Base-by-base conservation (phyloP, 208 protist genomes). In the Trypanosoma conorhini region DNA sequence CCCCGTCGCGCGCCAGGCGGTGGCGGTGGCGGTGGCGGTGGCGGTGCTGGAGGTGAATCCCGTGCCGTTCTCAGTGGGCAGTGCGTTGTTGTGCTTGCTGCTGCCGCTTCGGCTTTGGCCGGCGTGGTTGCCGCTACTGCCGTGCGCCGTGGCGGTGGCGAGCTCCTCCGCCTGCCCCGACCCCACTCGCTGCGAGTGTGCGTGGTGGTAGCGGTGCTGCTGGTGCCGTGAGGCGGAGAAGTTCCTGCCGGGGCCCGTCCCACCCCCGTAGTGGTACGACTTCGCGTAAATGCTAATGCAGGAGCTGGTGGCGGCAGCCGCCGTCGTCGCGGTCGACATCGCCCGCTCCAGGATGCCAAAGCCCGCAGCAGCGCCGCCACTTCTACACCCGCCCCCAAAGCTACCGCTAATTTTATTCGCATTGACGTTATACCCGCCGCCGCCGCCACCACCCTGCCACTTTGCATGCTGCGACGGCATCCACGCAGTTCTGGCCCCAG, bases 251-350 rank as follows among this genome's bases (percentile, higher is more conserved):
- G 50, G 35, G 52, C 24, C 69, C 12, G 54, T 50, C n/a, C 63
- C 31, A 56, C 71, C 77, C 42, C 83, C 81, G 62, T 88, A 88
- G 57, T 86, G 77, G 40, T 92, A 92, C 31, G 86, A 83, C 60
- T 88, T 72, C 8, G 86, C 86, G 57, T 89, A 77, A 5, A 87
- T 76, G 67, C 87, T 89, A 74, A 88, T 82, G 42, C 77, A 69
- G n/a, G 74, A 80, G 19, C 68, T 74, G 22, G 17, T 28, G 1
- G 72, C 69, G 5, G 67, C 78, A 0, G 54, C 76, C 24, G 46
- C 58, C 38, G 57, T 26, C 30, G 59, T 17, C 17, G 44, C 0
- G 5, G 54, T n/a, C 24, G 19, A 30, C 24, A 62, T 46, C 26
- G 60, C 61, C 0, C 69, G 59, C 24, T 61, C 48, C 33, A 52